Conservation (phyloP, 768 basidiomycete genomes). For the Saitozyma podzolica region DNA sequence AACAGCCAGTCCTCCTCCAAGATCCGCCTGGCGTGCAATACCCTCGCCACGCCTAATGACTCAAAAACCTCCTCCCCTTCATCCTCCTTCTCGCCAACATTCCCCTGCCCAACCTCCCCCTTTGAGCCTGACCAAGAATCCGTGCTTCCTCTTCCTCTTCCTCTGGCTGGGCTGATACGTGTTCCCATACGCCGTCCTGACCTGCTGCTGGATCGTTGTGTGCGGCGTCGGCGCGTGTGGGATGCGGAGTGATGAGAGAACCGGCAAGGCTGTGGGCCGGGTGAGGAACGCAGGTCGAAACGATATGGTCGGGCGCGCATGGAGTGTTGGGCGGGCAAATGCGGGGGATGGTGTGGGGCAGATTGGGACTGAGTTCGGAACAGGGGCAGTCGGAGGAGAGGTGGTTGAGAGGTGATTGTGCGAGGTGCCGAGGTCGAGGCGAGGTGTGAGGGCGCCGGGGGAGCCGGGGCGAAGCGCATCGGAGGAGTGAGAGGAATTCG, state of each 20-base stretch:
- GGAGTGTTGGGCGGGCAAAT: background rate
- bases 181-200: constrained; percentile 60
- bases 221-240: background rate
- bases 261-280: constrained; percentile 1
- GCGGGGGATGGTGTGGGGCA: constrained; percentile 9
- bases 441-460: too few relatives aligned
- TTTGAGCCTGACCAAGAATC: constrained; percentile 75
- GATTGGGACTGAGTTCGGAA: constrained; percentile 8
- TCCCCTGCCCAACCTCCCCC: constrained; percentile 64
- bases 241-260: background rate
- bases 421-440: too few relatives aligned
- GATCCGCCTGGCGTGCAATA: background rate
- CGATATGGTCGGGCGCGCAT: background rate
- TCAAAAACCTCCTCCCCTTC: constrained; percentile 77
- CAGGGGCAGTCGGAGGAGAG: background rate
- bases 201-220: background rate
- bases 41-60: constrained; percentile 62
- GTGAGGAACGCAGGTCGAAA: constrained; percentile 5
- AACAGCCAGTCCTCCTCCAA: background rate
- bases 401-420: too few relatives aligned
- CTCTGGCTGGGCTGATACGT: constrained; percentile 97
- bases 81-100: constrained; percentile 68
- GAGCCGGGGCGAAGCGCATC: too few relatives aligned
- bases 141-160: constrained; percentile 86
- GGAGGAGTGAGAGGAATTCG: too few relatives aligned